These are phyloP conservation scores for Aureobasidium subglaciale DNA, from an alignment of 2,329 filamentous ascomycete species.

Conservation along the genomic window DNA sequence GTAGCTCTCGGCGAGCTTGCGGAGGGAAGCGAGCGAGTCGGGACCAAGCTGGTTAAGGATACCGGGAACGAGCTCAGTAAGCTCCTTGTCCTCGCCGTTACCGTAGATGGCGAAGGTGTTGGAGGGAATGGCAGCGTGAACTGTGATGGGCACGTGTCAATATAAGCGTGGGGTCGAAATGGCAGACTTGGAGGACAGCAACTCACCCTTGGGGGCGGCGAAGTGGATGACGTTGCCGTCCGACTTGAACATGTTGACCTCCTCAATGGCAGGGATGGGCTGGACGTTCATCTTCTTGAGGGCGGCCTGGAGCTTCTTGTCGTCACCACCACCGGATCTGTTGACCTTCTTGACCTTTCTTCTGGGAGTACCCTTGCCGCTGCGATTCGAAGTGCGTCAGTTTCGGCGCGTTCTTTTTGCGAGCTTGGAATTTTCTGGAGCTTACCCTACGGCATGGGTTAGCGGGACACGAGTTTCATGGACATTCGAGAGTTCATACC, in stretches of 20 bases:
- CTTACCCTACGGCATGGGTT: constrained; percentile 29
- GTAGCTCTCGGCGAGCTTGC: constrained; percentile 98
- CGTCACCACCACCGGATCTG: constrained; percentile 85
- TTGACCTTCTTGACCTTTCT: constrained; percentile 98
- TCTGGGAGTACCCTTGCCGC: constrained; percentile 96
- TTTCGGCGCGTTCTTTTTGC: neutral
- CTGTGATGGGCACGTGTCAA: constrained; percentile 42
- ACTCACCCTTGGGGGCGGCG: constrained; percentile 88
- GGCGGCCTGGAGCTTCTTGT: constrained; percentile 97
- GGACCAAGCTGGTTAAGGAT: constrained; percentile 99
- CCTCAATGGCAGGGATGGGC: constrained; percentile 98
- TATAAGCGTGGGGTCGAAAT: neutral
- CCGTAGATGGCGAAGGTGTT: constrained; percentile 99
- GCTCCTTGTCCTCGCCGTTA: constrained; percentile 98
- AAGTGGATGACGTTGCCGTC: constrained; percentile 99
- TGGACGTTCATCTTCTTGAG: constrained; percentile 99
- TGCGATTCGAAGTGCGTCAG: constrained; percentile 30
- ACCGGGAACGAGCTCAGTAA: constrained; percentile 96
- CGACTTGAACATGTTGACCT: constrained; percentile 99
- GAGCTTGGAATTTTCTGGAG: neutral
- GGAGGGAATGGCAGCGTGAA: constrained; percentile 91
- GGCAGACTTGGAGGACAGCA: neutral
- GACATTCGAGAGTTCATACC: constrained; percentile 45
- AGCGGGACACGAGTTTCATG: constrained; percentile 18
- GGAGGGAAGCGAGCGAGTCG: constrained; percentile 92